Evolutionary conservation across 306 rosid species (phyloP).

Genomic region (Geum urbanum): DNA sequence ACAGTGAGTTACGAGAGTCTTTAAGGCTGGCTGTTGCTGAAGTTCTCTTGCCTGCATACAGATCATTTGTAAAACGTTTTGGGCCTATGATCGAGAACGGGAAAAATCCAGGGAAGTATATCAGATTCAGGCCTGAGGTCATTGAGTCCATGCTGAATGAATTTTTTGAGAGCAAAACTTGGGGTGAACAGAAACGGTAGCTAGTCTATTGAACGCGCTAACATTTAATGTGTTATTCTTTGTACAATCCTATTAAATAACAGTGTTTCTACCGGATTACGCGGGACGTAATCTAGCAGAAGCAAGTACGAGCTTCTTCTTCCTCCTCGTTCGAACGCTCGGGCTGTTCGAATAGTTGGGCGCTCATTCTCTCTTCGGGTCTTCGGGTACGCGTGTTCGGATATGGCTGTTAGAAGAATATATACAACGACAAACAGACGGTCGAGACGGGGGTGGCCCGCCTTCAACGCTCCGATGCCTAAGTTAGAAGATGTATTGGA

Average conservation of each 20-base stretch:
- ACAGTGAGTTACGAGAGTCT: slow-evolving; percentile 92
- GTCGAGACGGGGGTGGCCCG: too few species aligned
- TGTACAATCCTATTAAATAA: slow-evolving; percentile 7
- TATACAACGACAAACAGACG: too few species aligned
- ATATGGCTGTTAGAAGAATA: too few species aligned
- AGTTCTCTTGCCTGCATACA: slow-evolving; percentile 89
- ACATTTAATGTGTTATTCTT: neutral
- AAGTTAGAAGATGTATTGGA: too few species aligned
- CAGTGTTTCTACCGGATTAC: too few species aligned
- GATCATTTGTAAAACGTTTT: slow-evolving; percentile 82
- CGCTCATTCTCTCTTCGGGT: too few species aligned
- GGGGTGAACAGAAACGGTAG: slow-evolving; percentile 81
- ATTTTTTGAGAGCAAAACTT: slow-evolving; percentile 84
- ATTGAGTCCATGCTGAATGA: slow-evolving; percentile 81
- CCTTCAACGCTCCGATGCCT: too few species aligned
- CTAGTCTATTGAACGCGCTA: neutral
- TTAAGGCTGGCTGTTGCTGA: slow-evolving; percentile 91
- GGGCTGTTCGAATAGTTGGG: too few species aligned
- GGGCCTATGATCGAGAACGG: slow-evolving; percentile 93
- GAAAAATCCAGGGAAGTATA: slow-evolving; percentile 72
- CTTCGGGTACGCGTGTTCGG: too few species aligned
- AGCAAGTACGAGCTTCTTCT: too few species aligned
- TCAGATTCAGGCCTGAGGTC: slow-evolving; percentile 56
- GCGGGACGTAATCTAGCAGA: too few species aligned
- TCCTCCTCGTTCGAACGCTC: too few species aligned